Evolutionary conservation across 2,329 filamentous ascomycete species (phyloP).

Genomic region (Penicillium sp.): DNA sequence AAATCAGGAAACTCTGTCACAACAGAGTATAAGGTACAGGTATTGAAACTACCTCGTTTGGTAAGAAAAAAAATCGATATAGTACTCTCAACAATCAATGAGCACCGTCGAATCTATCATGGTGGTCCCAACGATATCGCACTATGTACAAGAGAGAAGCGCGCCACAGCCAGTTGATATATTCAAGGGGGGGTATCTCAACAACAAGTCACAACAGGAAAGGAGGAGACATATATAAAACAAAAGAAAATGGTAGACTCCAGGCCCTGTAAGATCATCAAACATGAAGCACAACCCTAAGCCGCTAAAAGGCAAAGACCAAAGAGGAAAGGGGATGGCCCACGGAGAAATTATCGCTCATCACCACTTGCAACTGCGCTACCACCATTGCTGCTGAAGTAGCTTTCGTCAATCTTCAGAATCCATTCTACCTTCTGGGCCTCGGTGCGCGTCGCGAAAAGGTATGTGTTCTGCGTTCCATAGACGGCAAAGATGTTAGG

Average conservation of each 20-base stretch:
- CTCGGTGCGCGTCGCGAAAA: conserved; percentile 88
- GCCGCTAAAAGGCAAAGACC: neutral
- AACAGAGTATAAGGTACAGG: neutral
- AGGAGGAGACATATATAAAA: conserved; percentile 8
- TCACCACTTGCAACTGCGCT: conserved; percentile 26
- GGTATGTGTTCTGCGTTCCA: conserved; percentile 88
- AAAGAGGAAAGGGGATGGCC: neutral
- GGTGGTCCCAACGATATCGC: conserved; percentile 21
- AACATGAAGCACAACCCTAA: conserved; percentile 17
- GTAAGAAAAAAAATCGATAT: conserved; percentile 4
- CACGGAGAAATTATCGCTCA: conserved; percentile 15
- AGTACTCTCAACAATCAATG: conserved; percentile 8
- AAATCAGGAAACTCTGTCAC: neutral
- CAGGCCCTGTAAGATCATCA: conserved; percentile 24
- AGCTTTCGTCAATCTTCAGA: conserved; percentile 85
- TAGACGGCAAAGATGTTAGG: conserved; percentile 91
- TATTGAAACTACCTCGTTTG: neutral
- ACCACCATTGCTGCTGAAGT: conserved; percentile 47
- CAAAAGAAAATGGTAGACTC: conserved; percentile 18
- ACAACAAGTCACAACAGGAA: conserved; percentile 29
- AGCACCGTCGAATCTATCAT: conserved; percentile 27
- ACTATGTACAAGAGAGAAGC: conserved; percentile 35
- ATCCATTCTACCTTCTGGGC: conserved; percentile 97
- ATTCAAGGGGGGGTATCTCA: conserved; percentile 41
- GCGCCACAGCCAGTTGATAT: conserved; percentile 33